Conservation (phyloP, 495 filamentous ascomycete genomes). For the Hyaloscypha finlandica region DNA sequence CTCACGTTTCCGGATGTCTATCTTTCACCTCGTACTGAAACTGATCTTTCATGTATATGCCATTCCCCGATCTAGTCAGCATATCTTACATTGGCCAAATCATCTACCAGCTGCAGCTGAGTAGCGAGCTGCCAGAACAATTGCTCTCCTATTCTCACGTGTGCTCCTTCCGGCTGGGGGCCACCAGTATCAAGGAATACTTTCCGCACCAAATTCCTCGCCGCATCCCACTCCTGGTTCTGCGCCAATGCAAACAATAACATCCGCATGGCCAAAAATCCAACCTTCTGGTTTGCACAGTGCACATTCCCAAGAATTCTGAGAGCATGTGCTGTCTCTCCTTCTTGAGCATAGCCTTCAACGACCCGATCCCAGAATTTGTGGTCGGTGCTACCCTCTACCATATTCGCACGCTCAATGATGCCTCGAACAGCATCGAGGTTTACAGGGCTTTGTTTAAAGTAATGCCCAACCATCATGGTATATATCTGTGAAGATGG, state of each 20-base stretch:
- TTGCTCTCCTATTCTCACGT: slow-evolving; percentile 23
- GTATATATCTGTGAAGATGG: slow-evolving; percentile 66
- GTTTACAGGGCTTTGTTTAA: slow-evolving; percentile 56
- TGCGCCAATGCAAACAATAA: slow-evolving; percentile 49
- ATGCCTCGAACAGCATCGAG: slow-evolving; percentile 56
- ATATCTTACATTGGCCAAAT: neutral
- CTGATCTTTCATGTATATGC: neutral
- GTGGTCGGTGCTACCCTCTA: slow-evolving; percentile 46
- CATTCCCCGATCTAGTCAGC: neutral
- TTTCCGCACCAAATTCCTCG: slow-evolving; percentile 29
- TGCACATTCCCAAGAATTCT: slow-evolving; percentile 48
- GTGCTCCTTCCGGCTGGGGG: slow-evolving; percentile 12
- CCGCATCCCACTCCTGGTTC: slow-evolving; percentile 39
- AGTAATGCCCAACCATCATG: slow-evolving; percentile 68
- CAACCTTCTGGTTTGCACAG: slow-evolving; percentile 40
- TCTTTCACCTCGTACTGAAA: neutral
- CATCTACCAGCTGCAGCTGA: slow-evolving; percentile 24
- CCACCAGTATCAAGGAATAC: slow-evolving; percentile 21
- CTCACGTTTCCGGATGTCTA: too few species aligned
- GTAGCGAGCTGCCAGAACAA: slow-evolving; percentile 29
- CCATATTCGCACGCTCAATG: slow-evolving; percentile 46
- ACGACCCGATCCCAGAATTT: slow-evolving; percentile 70
- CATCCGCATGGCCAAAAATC: slow-evolving; percentile 46
- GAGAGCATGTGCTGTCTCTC: slow-evolving; percentile 52
- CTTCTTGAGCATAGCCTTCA: slow-evolving; percentile 56